Evolutionary conservation across 495 filamentous ascomycete species (phyloP).

Genomic region (Bryoglossum gracile): DNA sequence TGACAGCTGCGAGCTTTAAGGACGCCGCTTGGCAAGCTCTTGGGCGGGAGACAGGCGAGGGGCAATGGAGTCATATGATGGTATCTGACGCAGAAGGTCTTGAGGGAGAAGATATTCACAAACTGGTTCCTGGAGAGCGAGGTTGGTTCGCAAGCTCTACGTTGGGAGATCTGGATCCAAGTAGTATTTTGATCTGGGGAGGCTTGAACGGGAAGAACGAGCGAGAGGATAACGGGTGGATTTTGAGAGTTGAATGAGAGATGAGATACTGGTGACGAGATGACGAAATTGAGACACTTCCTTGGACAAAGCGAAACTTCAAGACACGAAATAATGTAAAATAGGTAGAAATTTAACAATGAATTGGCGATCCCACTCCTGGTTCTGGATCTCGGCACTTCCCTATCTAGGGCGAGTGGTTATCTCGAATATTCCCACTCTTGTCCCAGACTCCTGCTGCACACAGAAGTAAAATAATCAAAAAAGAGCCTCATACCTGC

Average conservation of each 20-base stretch:
- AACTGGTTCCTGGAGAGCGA: slow-evolving; percentile 33
- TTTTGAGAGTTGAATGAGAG: slow-evolving; percentile 35
- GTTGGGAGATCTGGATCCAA: slow-evolving; percentile 42
- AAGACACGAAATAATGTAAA: background rate
- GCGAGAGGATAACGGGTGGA: slow-evolving; percentile 47
- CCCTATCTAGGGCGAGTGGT: background rate
- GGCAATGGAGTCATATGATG: slow-evolving; percentile 42
- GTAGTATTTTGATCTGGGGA: slow-evolving; percentile 45
- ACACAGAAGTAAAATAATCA: no score
- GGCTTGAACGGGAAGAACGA: slow-evolving; percentile 38
- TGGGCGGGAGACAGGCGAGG: slow-evolving; percentile 42
- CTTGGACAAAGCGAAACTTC: background rate
- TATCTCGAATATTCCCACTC: background rate
- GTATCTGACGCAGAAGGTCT: slow-evolving; percentile 33
- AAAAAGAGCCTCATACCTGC: slow-evolving; percentile 2
- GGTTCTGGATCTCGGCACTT: background rate
- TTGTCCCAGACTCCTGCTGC: no score
- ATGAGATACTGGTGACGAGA: background rate
- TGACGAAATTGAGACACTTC: background rate
- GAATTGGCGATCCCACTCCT: no score
- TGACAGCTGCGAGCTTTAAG: slow-evolving; percentile 43
- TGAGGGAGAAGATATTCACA: slow-evolving; percentile 25
- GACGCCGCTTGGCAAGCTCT: slow-evolving; percentile 49
- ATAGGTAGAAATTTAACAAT: background rate
- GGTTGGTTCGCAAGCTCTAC: slow-evolving; percentile 41